A percentile compares a stretch with the other conserved stretches of the same genome.
These are phyloP conservation scores for Vigna trinervia DNA, from an alignment of 306 rosid genomes.

Conservation along the genomic window DNA sequence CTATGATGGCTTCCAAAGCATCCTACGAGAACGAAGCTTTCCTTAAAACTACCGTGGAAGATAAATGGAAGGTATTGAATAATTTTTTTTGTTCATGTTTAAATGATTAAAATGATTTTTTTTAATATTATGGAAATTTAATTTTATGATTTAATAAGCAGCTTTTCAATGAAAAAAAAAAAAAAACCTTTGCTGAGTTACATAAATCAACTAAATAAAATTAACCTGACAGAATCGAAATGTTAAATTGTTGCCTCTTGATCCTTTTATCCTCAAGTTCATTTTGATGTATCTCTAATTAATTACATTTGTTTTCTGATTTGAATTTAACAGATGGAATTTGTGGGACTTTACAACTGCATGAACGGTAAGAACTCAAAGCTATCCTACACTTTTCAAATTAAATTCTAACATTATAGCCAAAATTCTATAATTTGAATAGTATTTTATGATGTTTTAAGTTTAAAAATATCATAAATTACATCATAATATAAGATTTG, in stretches of 20 bases:
- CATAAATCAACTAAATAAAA: background rate
- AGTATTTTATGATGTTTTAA: too few relatives aligned
- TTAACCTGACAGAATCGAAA: background rate
- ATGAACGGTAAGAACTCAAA: conserved; percentile 56
- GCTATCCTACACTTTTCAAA: background rate
- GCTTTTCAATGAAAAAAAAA: background rate
- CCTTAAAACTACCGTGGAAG: conserved; percentile 38
- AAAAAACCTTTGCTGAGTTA: background rate
- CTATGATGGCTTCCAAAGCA: conserved; percentile 62
- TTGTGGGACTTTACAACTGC: conserved; percentile 55
- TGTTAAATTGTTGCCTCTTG: background rate
- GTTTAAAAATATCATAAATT: too few relatives aligned
- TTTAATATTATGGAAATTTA: too few relatives aligned
- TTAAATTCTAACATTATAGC: background rate
- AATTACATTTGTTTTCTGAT: background rate
- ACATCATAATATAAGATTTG: too few relatives aligned
- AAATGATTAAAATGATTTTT: background rate
- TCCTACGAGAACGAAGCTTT: conserved; percentile 51
- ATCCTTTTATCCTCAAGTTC: background rate
- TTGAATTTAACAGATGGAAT: conserved; percentile 55
- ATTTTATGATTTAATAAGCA: background rate
- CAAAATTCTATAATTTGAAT: too few relatives aligned
- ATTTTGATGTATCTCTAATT: background rate
- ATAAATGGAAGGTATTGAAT: conserved; percentile 55
- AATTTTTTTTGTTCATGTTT: background rate